These are phyloP conservation scores for Fraxinus platypoda DNA, from an alignment of 305 asterid species.

Conservation along the genomic window DNA sequence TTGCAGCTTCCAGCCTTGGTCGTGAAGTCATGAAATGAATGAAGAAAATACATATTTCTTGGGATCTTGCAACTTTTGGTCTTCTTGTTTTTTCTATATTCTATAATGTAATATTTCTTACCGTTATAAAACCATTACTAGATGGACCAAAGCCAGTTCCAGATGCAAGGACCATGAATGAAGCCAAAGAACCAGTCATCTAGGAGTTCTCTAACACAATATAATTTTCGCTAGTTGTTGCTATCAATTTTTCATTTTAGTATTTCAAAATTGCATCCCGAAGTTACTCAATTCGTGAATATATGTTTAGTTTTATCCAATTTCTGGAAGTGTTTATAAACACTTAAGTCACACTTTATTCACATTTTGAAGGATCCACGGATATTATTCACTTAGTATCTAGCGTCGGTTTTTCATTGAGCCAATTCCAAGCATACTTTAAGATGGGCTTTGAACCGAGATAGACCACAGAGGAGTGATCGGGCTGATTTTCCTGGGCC, in stretches of 20 bases:
- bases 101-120: conserved; percentile 53
- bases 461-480: background rate
- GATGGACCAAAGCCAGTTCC: background rate
- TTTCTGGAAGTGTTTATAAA: background rate
- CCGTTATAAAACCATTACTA: conserved; percentile 9
- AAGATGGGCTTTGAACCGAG: too few species aligned
- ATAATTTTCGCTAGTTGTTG: background rate
- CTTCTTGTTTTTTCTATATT: conserved; percentile 53
- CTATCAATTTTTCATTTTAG: background rate
- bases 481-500: too few species aligned
- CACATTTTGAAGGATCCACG: background rate
- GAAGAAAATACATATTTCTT: conserved; percentile 31
- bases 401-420: background rate
- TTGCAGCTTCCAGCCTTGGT: conserved; percentile 30
- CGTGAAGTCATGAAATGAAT: conserved; percentile 20
- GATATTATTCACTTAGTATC: background rate
- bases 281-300: background rate
- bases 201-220: background rate
- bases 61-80: conserved; percentile 39
- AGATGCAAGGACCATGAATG: background rate
- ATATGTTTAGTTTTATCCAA: background rate
- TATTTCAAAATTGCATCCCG: background rate
- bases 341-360: background rate
- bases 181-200: background rate
- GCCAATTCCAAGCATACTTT: background rate